Base-by-base conservation (phyloP, 768 basidiomycete genomes). In the Tubosaeta brunneosetosa region DNA sequence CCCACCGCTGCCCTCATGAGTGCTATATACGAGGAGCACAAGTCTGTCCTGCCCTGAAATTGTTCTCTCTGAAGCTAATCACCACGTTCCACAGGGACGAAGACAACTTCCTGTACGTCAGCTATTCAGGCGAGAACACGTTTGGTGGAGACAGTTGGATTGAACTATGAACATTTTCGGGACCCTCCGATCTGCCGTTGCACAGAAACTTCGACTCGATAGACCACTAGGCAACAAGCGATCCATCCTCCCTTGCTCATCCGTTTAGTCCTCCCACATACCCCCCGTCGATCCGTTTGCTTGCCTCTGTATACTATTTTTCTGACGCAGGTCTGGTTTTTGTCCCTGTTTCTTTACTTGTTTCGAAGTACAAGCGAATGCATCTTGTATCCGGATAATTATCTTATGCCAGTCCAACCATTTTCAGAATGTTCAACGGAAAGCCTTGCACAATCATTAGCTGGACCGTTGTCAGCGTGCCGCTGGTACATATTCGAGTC, bases 1-100 rank as follows among this genome's bases (percentile, higher is more conserved):
- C 97, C 97, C 40, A 98, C 97, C 1, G 97, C 95, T 13, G 94
- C 95, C 3, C 77, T 98, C 45, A 99, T 99, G 97, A 94, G 91
- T 65, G 86, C 92, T 51, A 97, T 99, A 66, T 99, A 99, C 65
- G 97, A 99, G 74, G 97, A 99, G 73, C 95, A 99, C 81, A 98
- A 98, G 94, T 97, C 57, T 65, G 91, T 79, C 13, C 14, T 58
- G 9, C 37, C 22, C 49, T 41, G 14, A 26, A 32, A 48, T 46
- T 16, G 42, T 42, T 48, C 55, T n/a, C 17, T 26, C 17, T 48
- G 40, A 17, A 58, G 51, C 68, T 76, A 59, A 75, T 62, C 32
- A 49, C 13, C 17, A 43, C 57, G 5, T 51, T 47, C 51, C 19
- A 19, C 57, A 97, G 94, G 81, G 97, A 99, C 62, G 97, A 99